Evolutionary conservation across 305 asterid genomes (phyloP).

Genomic region (Nicotiana rustica): DNA sequence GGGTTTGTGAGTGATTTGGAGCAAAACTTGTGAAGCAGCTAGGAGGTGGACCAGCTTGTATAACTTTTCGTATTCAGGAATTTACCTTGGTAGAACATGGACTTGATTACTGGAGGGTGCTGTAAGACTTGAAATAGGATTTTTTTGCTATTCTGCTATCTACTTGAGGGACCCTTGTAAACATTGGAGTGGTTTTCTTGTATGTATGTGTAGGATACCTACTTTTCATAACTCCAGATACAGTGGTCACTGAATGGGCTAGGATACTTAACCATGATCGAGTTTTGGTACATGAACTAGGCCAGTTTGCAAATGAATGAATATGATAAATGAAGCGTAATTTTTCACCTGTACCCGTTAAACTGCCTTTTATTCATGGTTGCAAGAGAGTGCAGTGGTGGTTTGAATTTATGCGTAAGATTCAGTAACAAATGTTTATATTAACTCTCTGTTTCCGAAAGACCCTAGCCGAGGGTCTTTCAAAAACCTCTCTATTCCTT

Average conservation of each 20-base stretch:
- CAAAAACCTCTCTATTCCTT: too few relatives aligned
- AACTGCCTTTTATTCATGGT: too few relatives aligned
- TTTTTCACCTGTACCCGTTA: background rate
- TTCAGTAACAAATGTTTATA: too few relatives aligned
- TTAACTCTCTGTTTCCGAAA: too few relatives aligned
- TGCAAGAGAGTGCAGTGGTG: too few relatives aligned
- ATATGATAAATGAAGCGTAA: background rate
- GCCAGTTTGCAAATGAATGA: background rate
- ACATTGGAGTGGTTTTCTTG: slow-evolving; percentile 10
- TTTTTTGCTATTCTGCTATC: slow-evolving; percentile 15
- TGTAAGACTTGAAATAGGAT: slow-evolving; percentile 17
- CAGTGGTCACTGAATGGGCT: background rate
- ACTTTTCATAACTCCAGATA: background rate
- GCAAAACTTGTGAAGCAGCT: background rate
- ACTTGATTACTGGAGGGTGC: slow-evolving; percentile 11
- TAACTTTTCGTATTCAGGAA: background rate
- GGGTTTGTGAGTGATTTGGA: background rate
- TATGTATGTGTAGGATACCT: slow-evolving; percentile 3
- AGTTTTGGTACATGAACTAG: background rate
- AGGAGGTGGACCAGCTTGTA: slow-evolving; percentile 6
- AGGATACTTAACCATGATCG: background rate
- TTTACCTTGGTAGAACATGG: background rate
- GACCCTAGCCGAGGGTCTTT: too few relatives aligned
- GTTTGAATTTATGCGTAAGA: too few relatives aligned
- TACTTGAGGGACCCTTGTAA: background rate